Evolutionary conservation across 164 flowering plant genomes (phyloP), one percentile per base, ranked within the genome.

Genomic region (Paratinospora sagittata): DNA sequence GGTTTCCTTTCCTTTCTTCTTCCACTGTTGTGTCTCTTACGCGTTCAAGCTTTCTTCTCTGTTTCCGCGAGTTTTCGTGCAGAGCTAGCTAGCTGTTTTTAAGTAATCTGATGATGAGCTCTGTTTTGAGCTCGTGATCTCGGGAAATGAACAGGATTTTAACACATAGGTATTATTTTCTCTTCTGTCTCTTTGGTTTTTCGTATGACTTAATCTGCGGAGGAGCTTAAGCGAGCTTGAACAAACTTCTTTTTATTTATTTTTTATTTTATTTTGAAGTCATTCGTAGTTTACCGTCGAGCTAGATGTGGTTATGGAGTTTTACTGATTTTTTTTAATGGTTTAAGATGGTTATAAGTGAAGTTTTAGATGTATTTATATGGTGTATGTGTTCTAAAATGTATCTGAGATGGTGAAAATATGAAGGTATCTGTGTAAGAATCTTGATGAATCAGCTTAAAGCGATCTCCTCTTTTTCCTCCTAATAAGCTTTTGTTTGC

Each of bases 121-220:
- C 52, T 55, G 9, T 30, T 26, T 66, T 21, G 37, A 41, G 65
- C 49, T 60, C 8, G 58, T 58, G 71, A 73, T 73, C 66, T 67
- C 64, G 65, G 67, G 60, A 67, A 27, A 39, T 11, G 24, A 43
- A 11, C 49, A 19, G 0, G 12, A 47, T 9, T 63, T 43, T 64
- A 64, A 19, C 9, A 62, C 64, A 65, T n/a, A 72, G 74, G 74
- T 72, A 63, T 45, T 30, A 10, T 71, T 45, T 45, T 41, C 49
- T 30, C 27, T 36, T 27, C 9, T 52, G 0, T 37, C 6, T 69
- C 47, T 68, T 21, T 49, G 30, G 27, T 27, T 27, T 52, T 26
- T 34, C 6, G 23, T 21, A 7, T 63, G 66, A 60, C 8, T 14
- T 61, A 61, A 61, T 61, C 64, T 23, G 64, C 21, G n/a, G 33